Evolutionary conservation across 2,329 filamentous ascomycete genomes (phyloP), one percentile per base, ranked within the genome.

Genomic region (Fusarium irregulare): DNA sequence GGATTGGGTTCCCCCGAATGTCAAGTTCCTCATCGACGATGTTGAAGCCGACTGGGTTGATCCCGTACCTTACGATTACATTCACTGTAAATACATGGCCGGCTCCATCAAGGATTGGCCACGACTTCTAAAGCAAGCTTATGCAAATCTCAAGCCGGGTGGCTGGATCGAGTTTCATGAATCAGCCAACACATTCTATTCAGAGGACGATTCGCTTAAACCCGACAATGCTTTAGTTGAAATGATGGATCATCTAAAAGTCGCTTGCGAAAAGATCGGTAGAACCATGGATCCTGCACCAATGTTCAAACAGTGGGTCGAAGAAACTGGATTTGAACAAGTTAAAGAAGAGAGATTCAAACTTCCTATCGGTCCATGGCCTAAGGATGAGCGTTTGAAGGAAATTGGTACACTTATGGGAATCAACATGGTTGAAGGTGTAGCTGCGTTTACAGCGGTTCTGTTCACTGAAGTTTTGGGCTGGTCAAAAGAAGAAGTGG

Each of bases 21-120:
- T 88, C 57, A 82, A 80, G 8, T 90, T 89, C 72, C 75, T 88
- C 37, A 81, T 91, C 10, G 88, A 90, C 71, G 87, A 90, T 70
- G 81, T 84, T 20, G 86, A 89, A 71, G 81, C 85, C 34, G 81
- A 86, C 3, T 91, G 88, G 89, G 58, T 53, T 4, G 69, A 77
- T 30, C 51, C 68, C 0, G 47, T 64, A 4, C 58, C 71, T 14
- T 79, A 78, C 44, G 77, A 79, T 41, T 80, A 73, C 37, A 79
- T 82, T 13, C 78, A 82, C 49, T 76, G 78, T 21, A 74, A 79
- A 1, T 79, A 76, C 40, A 77, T 82, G 67, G 73, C 75, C 5
- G 79, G 77, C 2, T 75, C 78, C 13, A 77, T 82, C 57, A 76
- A 75, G 34, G 72, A 79, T 58, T 77, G 76, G 76, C 70, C 76